Evolutionary conservation across 1,284 basidiomycete species (phyloP).

Genomic region (Chalciporus sp.): DNA sequence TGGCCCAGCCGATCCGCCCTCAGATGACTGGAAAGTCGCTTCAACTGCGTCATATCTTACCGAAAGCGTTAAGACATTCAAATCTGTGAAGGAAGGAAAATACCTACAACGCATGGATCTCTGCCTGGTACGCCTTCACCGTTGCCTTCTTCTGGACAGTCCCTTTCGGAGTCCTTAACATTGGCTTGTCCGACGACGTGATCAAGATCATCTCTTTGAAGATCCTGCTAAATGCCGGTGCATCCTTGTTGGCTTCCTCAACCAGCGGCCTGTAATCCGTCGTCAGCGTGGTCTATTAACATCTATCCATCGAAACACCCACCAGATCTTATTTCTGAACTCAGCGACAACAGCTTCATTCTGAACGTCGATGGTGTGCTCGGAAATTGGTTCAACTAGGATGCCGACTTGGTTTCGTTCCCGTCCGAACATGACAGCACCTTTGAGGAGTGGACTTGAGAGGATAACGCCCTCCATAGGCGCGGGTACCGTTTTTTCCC

Average conservation of each 20-base stretch:
- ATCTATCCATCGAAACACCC: constrained; percentile 5
- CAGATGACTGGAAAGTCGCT: constrained; percentile 15
- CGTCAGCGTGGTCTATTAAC: no score
- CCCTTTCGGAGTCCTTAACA: constrained; percentile 28
- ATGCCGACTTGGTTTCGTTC: constrained; percentile 38
- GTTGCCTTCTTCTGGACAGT: constrained; percentile 26
- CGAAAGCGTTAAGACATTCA: no score
- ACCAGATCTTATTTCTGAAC: constrained; percentile 37
- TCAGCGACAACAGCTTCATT: constrained; percentile 20
- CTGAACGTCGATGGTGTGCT: constrained; percentile 23
- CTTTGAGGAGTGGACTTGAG: constrained; percentile 24
- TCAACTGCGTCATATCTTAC: constrained; percentile 33
- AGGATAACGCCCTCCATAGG: constrained; percentile 30
- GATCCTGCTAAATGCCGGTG: constrained; percentile 32
- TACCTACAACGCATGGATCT: constrained; percentile 28
- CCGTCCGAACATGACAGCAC: constrained; percentile 35
- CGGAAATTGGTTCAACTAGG: constrained; percentile 35
- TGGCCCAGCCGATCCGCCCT: constrained; percentile 16
- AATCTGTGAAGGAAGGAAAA: no score
- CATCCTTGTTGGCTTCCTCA: constrained; percentile 30
- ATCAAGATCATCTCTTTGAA: constrained; percentile 35
- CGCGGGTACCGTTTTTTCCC: constrained; percentile 21
- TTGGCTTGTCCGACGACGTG: constrained; percentile 18
- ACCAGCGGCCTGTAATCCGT: constrained; percentile 14
- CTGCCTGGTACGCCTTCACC: constrained; percentile 24